Base-by-base conservation (phyloP, 257 asterid species). In the Haberlea rhodopensis region DNA sequence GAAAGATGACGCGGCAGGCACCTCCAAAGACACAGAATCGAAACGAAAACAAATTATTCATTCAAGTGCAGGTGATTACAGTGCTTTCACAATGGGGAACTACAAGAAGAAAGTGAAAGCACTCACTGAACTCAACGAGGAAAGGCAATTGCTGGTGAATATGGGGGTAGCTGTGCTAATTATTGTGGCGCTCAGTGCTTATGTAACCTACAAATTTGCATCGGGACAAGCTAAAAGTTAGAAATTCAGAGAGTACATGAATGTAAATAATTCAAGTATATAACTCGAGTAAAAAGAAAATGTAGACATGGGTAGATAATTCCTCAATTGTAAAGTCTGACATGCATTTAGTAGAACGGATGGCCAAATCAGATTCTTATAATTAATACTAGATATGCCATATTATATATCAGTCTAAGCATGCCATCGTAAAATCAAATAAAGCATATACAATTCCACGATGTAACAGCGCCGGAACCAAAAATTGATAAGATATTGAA, bases 161-260 rank as follows among this genome's bases (percentile, higher is more conserved):
- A 73, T 84, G 70, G 94, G 88, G 13, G 95, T 52, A 0, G 91
- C 91, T 1, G 80, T 81, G 79, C 78, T 88, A 22, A 90, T 88
- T 21, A 75, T 86, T 22, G 76, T 80, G 70, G 79, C 91, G 4
- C 68, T 91, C 8, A 85, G 87, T 10, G 85, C 85, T 61, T 83
- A 78, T 31, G 72, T 78, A 55, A 76, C 82, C 66, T 76, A 78
- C 82, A 74, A 65, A 46, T 77, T 72, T 60, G 73, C 70, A 55
- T 53, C 79, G 9, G 65, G 60, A 59, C 68, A 74, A 13, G 67
- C 71, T 45, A 70, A 63, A 60, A 56, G 28, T 51, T 72, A 74
- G 76, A 43, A 16, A 43, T 8, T 43, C 19, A 16, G 46, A 11
- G 51, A 43, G 20, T 13, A 1, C 20, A 1, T 13, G 20, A 0